Conservation (phyloP, 495 filamentous ascomycete genomes). For the Hypoxylon fuscum region DNA sequence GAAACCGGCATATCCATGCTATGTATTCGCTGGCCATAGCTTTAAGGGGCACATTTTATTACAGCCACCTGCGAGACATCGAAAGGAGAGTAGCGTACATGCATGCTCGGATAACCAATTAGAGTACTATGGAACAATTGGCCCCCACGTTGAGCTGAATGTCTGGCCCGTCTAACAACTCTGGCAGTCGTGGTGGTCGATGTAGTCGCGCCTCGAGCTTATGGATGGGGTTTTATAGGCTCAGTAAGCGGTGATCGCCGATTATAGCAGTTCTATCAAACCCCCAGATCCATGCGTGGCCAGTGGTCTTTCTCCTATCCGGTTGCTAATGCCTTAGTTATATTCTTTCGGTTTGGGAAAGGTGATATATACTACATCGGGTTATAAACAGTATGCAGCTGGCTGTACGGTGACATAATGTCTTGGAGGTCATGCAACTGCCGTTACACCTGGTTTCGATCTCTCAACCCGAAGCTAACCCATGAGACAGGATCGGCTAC, state of each 20-base stretch:
- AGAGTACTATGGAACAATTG: not conserved
- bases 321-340: not conserved
- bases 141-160: conserved; percentile 31
- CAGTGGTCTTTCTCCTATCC: not conserved
- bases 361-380: conserved; percentile 5
- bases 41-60: not conserved
- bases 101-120: conserved; percentile 19
- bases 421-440: conserved; percentile 26
- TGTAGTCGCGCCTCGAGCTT: conserved; percentile 12
- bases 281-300: not conserved
- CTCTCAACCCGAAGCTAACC: conserved; percentile 1
- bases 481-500: conserved; percentile 20
- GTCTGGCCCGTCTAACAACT: not conserved
- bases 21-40: no score
- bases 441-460: conserved; percentile 23
- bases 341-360: no score
- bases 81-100: conserved; percentile 13
- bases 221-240: conserved; percentile 1
- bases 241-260: not conserved
- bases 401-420: conserved; percentile 31
- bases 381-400: conserved; percentile 8
- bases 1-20: no score
- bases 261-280: not conserved
- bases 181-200: conserved; percentile 2
- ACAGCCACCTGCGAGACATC: conserved; percentile 1